Evolutionary conservation across 768 basidiomycete genomes (phyloP), one percentile per base, ranked within the genome.

Genomic region (Lanmaoa pseudosensibilis): DNA sequence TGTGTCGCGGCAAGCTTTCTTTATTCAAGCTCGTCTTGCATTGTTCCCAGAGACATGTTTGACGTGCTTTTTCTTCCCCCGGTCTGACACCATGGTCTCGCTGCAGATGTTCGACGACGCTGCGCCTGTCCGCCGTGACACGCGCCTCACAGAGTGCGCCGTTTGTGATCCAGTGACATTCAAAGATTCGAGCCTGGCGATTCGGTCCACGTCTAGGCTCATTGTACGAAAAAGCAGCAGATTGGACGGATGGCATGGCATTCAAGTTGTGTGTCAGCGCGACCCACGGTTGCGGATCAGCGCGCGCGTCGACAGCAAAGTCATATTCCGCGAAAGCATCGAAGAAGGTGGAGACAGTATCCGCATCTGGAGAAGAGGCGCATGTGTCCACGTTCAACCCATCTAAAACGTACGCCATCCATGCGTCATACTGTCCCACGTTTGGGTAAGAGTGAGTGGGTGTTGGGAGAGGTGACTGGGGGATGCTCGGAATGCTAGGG

Each of bases 1-100:
- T 61, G 30, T 73, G 70, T 1, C 71, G 63, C 12, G 50, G 50
- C 3, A 71, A 47, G 40, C 69, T 73, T 45, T 73, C 71, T 27
- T 58, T 71, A 3, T 71, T 72, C 60, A 71, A 55, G 3, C 1
- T 15, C 33, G 32, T 60, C 10, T 0, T 33, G 23, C 70, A 73
- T 1, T 23, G 21, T 0, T 52, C 38, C 71, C 70, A 73, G 2
- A 3, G 4, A 46, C 70, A 71, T 9, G 6, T 9, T 30, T 52
- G 55, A 1, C 48, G 46, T 15, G 47, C 19, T 11, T 63, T 67
- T 5, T 70, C 66, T 2, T 62, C 59, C 2, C 69, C 62, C 0
- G 60, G 32, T 34, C 12, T 49, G 34, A 69, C 50, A 1, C 49
- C 53, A 33, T 69, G 68, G 0, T 0, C 5, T 0, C 19, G 11